Conservation (phyloP, 2,329 filamentous ascomycete species). For the Drechslera avenae region DNA sequence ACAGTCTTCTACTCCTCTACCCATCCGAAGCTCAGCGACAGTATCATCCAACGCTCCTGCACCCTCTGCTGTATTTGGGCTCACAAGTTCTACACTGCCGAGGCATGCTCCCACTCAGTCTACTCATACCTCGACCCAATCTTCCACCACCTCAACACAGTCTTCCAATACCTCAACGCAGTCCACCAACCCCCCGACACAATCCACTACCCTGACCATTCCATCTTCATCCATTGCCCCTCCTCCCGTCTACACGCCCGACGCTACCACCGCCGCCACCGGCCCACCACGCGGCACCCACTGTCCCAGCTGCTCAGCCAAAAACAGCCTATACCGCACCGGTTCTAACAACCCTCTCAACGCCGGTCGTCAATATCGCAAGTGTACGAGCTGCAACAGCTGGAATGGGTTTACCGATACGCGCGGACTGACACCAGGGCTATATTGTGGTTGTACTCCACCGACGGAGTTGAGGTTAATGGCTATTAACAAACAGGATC, state of each 20-base stretch:
- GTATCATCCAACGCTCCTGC: not conserved
- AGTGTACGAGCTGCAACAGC: constrained; percentile 2
- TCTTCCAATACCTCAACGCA: not conserved
- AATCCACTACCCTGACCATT: not conserved
- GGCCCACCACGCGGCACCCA: not conserved
- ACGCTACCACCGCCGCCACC: not conserved
- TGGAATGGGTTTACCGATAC: constrained; percentile 9
- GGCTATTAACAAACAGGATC: not conserved
- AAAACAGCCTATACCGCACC: not conserved
- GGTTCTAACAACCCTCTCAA: not conserved
- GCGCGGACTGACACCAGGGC: not conserved
- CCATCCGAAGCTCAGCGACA: too few species aligned
- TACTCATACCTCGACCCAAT: not conserved
- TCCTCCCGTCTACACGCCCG: not conserved
- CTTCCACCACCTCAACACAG: not conserved
- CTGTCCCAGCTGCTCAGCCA: not conserved
- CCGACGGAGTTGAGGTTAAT: not conserved
- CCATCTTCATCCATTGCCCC: not conserved
- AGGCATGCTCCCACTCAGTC: too few species aligned
- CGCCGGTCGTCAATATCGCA: not conserved
- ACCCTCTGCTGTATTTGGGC: not conserved
- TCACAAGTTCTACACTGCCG: not conserved
- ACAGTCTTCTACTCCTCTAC: not conserved
- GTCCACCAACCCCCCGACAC: not conserved
- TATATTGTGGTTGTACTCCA: not conserved